These are phyloP conservation scores for Eucalyptus albens DNA, from an alignment of 345 rosid species.

Conservation along the genomic window DNA sequence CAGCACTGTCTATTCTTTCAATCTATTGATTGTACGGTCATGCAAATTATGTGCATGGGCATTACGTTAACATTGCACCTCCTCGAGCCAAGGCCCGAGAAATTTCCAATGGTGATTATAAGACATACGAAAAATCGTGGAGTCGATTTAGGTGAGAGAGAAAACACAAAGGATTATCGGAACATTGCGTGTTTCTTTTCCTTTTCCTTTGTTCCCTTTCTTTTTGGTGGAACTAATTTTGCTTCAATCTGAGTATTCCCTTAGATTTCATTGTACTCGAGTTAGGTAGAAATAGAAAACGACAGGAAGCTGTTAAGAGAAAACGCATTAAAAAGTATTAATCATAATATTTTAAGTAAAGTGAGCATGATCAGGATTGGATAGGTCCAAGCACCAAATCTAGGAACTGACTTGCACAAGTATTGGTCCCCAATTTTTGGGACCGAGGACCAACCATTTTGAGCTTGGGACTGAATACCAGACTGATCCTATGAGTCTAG, in stretches of 20 bases:
- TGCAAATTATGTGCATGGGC: neutral
- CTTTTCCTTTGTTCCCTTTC: neutral
- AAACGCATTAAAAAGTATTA: no score
- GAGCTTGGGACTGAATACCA: no score
- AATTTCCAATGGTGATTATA: neutral
- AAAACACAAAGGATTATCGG: neutral
- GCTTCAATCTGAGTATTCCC: neutral
- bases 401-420: no score
- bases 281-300: neutral
- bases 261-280: neutral
- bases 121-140: no score
- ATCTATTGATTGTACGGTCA: neutral
- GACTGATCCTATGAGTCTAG: no score
- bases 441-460: no score
- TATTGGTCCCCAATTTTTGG: no score
- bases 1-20: neutral
- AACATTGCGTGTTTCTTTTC: neutral
- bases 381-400: no score
- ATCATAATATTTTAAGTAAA: neutral
- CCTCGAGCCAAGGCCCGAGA: neutral
- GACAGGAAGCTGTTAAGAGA: neutral
- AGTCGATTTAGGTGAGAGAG: no score
- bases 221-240: neutral
- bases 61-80: neutral
- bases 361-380: no score